A percentile compares a stretch with the other conserved stretches of the same genome.
Evolutionary conservation across 1,139 yeast species (phyloP).

Genomic region (Suhomyces bokatorum): DNA sequence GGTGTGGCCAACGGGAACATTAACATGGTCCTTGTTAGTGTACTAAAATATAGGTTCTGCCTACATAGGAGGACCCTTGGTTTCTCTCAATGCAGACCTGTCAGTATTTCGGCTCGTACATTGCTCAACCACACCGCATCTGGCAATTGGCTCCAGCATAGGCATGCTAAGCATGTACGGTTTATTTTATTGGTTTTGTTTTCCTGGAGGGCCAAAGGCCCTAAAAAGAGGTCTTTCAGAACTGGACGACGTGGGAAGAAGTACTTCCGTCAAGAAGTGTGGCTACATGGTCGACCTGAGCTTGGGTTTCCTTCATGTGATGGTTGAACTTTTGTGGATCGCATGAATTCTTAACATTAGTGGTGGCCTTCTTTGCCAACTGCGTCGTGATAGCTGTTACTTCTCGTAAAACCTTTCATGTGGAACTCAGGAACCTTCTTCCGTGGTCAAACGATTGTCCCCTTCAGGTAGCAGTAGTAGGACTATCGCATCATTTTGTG

Average conservation of each 20-base stretch:
- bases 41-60: slow-evolving; percentile 4
- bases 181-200: slow-evolving; percentile 13
- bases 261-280: slow-evolving; percentile 7
- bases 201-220: slow-evolving; percentile 2
- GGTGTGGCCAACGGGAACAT: not conserved
- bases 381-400: slow-evolving; percentile 6
- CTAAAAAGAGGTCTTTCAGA: slow-evolving; percentile 9
- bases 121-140: not conserved
- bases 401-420: slow-evolving; percentile 11
- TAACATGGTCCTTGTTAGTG: not conserved
- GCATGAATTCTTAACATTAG: slow-evolving; percentile 9
- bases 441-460: not conserved
- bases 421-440: not conserved
- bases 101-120: slow-evolving; percentile 9
- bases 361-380: slow-evolving; percentile 3
- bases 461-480: not conserved
- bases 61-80: slow-evolving; percentile 2
- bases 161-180: slow-evolving; percentile 1
- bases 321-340: slow-evolving; percentile 1
- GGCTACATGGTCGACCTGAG: slow-evolving; percentile 1
- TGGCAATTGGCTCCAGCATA: not conserved
- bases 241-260: slow-evolving; percentile 4
- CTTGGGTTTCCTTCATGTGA: slow-evolving; percentile 6
- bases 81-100: slow-evolving; percentile 1
- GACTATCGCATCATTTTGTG: not conserved